Evolutionary conservation across 345 rosid species (phyloP).

Genomic region (Brassica carinata): DNA sequence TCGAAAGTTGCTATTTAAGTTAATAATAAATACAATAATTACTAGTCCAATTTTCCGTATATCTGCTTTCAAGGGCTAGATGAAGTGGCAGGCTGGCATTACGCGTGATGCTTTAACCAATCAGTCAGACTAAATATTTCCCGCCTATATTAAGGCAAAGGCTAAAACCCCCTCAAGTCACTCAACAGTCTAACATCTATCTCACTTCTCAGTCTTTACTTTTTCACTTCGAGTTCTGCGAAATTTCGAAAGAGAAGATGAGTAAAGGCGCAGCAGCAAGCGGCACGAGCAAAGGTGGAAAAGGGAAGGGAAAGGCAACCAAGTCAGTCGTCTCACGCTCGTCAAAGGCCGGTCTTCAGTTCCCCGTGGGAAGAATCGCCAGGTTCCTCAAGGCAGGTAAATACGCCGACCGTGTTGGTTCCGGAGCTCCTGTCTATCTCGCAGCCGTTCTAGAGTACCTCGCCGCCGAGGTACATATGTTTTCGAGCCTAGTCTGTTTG

Average conservation of each 20-base stretch:
- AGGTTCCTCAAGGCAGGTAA: slow-evolving; percentile 64
- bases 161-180: too few species aligned
- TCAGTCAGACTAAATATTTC: too few species aligned
- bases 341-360: slow-evolving; percentile 67
- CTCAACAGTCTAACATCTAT: too few species aligned
- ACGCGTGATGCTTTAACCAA: too few species aligned
- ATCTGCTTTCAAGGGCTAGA: too few species aligned
- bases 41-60: neutral
- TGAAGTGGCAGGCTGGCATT: too few species aligned
- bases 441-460: slow-evolving; percentile 82
- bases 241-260: slow-evolving; percentile 26
- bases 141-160: too few species aligned
- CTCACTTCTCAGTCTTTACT: too few species aligned
- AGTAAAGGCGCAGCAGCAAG: slow-evolving; percentile 37
- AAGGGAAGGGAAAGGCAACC: slow-evolving; percentile 61
- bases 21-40: too few species aligned
- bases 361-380: slow-evolving; percentile 81
- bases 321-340: slow-evolving; percentile 61
- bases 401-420: slow-evolving; percentile 75
- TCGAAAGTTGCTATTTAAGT: neutral
- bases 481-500: neutral
- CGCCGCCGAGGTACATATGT: slow-evolving; percentile 64
- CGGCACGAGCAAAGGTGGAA: slow-evolving; percentile 50
- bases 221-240: too few species aligned
- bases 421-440: slow-evolving; percentile 73